Conservation (phyloP, 345 rosid genomes). For the Brassica cretica region DNA sequence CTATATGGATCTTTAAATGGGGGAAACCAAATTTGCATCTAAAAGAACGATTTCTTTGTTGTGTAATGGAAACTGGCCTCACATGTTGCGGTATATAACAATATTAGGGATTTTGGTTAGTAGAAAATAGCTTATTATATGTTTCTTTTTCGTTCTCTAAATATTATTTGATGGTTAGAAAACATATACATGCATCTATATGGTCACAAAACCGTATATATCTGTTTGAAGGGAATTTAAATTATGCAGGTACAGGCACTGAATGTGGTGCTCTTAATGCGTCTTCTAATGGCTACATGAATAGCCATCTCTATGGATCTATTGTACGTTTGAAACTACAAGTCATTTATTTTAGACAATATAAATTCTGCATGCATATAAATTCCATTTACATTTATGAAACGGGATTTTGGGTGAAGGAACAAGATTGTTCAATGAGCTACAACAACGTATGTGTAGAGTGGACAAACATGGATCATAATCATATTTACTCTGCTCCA, state of each 20-base stretch:
- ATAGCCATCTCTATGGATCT: slow-evolving; percentile 64
- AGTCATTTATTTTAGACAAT: slow-evolving; percentile 8
- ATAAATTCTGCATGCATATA: background rate
- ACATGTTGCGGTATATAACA: slow-evolving; percentile 16
- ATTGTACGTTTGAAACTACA: slow-evolving; percentile 33
- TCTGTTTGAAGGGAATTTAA: slow-evolving; percentile 49
- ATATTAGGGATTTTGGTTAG: slow-evolving; percentile 18
- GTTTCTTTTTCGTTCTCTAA: background rate
- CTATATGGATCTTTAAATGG: slow-evolving; percentile 30
- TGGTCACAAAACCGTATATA: slow-evolving; percentile 5
- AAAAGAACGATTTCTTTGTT: slow-evolving; percentile 31
- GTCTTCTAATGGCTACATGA: slow-evolving; percentile 57
- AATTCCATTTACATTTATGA: background rate
- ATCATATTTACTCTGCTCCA: slow-evolving; percentile 38
- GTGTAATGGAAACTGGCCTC: slow-evolving; percentile 30
- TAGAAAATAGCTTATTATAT: background rate
- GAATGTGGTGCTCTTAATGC: slow-evolving; percentile 46
- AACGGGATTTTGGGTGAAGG: slow-evolving; percentile 19
- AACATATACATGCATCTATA: slow-evolving; percentile 3
- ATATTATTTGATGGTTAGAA: background rate
- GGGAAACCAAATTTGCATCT: slow-evolving; percentile 29
- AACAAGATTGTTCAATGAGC: slow-evolving; percentile 33
- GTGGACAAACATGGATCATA: slow-evolving; percentile 56
- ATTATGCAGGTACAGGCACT: slow-evolving; percentile 54
- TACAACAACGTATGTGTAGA: slow-evolving; percentile 48